phyloP scores from a whole-genome alignment of 345 rosid genomes.

The Combretum micranthum region DNA sequence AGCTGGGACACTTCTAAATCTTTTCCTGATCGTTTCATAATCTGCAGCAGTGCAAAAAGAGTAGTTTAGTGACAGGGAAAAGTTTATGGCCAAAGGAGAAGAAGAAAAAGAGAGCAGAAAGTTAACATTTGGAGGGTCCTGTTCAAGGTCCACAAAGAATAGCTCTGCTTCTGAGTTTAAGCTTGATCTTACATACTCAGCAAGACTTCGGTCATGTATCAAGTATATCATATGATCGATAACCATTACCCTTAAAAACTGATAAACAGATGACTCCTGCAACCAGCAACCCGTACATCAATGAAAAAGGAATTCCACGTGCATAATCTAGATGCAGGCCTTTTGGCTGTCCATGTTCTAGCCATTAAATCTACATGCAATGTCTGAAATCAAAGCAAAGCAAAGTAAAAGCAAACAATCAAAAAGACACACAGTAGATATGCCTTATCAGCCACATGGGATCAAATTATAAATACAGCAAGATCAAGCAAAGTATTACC shows the following conservation, averaged over 20 bases:
- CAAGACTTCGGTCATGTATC: slow-evolving; percentile 48
- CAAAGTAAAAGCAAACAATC: no score
- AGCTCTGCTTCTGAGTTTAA: slow-evolving; percentile 43
- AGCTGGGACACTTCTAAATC: slow-evolving; percentile 39
- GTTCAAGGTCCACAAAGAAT: slow-evolving; percentile 62
- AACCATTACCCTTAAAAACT: slow-evolving; percentile 62
- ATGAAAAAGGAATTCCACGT: not conserved
- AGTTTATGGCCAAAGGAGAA: slow-evolving; percentile 3
- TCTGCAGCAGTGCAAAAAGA: slow-evolving; percentile 32
- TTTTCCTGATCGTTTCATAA: slow-evolving; percentile 43
- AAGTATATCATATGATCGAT: slow-evolving; percentile 89
- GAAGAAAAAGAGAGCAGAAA: slow-evolving; percentile 1
- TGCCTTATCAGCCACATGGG: no score
- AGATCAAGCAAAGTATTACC: no score
- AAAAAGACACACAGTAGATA: no score
- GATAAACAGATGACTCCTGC: slow-evolving; percentile 48
- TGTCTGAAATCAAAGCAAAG: no score
- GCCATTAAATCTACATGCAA: no score
- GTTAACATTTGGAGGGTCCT: slow-evolving; percentile 86
- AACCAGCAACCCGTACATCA: not conserved
- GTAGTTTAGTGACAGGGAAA: slow-evolving; percentile 3
- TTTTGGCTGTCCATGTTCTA: no score
- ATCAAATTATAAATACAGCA: no score
- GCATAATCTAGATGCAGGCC: no score
- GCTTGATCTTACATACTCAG: slow-evolving; percentile 49